A percentile compares a stretch with the other conserved stretches of the same genome.
phyloP scores from a whole-genome alignment of 345 rosid genomes.

The Kandelia obovata region DNA sequence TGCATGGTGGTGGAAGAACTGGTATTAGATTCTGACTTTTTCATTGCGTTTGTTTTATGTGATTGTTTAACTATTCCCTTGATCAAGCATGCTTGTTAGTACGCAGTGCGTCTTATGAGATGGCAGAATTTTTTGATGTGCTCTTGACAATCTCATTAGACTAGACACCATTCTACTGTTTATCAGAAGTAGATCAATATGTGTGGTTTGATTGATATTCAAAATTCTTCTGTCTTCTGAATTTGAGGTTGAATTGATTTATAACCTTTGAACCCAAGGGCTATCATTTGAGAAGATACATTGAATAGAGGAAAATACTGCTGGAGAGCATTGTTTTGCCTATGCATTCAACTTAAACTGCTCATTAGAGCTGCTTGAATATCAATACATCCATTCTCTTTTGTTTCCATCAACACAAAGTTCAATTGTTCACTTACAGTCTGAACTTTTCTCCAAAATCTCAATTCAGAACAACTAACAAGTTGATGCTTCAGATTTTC shows the following conservation, averaged over 20 bases:
- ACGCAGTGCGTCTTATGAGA: no score
- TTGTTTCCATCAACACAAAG: neutral
- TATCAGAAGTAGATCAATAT: neutral
- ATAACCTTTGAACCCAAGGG: neutral
- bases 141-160: no score
- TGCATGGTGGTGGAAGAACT: no score
- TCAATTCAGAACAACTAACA: neutral
- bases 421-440: neutral
- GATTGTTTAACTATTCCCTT: no score
- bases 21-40: no score
- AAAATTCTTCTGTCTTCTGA: neutral
- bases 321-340: neutral
- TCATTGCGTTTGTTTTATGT: no score
- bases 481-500: constrained; percentile 54
- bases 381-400: no score
- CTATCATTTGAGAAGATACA: neutral
- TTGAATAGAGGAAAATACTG: neutral
- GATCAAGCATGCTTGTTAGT: no score
- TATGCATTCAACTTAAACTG: neutral
- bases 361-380: neutral
- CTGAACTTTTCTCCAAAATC: constrained; percentile 5
- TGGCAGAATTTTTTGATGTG: no score
- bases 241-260: neutral
- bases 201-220: neutral
- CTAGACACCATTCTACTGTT: no score